Evolutionary conservation across 163 green algal genomes (phyloP).

Genomic region (Scenedesmus sp.): DNA sequence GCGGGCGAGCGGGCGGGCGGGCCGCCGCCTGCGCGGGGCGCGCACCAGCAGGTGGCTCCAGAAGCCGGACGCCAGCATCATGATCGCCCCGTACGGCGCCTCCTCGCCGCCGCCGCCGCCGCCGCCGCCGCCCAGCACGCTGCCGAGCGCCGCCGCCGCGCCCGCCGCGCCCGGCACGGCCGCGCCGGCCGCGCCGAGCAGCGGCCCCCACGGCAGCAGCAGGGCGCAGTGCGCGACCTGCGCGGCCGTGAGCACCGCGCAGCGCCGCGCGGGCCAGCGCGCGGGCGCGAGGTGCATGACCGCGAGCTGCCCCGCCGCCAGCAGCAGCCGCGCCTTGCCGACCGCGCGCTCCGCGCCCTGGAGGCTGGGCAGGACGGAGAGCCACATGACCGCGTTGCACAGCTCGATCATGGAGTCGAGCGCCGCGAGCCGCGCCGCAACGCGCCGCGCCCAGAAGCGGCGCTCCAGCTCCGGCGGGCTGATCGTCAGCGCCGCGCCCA

Average conservation of each 20-base stretch:
- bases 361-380: neutral
- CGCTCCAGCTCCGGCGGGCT: too few species aligned
- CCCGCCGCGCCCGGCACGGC: too few species aligned
- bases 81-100: neutral
- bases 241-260: neutral
- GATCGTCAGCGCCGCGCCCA: too few species aligned
- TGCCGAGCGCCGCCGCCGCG: too few species aligned
- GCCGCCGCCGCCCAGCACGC: too few species aligned
- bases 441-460: too few species aligned
- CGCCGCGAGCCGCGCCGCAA: neutral
- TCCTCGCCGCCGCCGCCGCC: neutral
- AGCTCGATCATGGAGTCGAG: slow-evolving; percentile 19
- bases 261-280: neutral
- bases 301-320: slow-evolving; percentile 4
- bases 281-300: slow-evolving; percentile 2
- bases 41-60: slow-evolving; percentile 24
- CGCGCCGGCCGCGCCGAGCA: too few species aligned
- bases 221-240: neutral
- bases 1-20: too few species aligned
- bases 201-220: neutral
- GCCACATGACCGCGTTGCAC: slow-evolving; percentile 14
- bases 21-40: too few species aligned
- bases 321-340: neutral
- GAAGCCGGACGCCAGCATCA: neutral
- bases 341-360: neutral